phyloP scores from a whole-genome alignment of 345 rosid genomes.

The Pistacia integerrima region DNA sequence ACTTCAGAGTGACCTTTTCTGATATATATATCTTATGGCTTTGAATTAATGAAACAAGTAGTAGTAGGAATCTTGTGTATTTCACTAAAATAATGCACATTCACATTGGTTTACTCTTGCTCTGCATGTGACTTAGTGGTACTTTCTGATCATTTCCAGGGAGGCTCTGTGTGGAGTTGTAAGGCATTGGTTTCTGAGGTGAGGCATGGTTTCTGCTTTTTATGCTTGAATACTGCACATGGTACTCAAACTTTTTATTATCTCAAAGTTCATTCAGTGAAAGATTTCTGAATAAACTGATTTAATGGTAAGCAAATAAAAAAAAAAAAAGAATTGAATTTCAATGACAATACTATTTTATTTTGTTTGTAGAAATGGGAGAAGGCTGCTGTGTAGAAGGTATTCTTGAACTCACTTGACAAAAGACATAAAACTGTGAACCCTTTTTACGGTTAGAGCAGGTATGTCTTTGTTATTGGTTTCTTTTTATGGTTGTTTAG shows the following conservation, averaged over 20 bases:
- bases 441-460: constrained; percentile 70
- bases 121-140: constrained; percentile 17
- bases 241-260: too few species aligned
- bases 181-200: constrained; percentile 95
- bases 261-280: too few species aligned
- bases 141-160: constrained; percentile 46
- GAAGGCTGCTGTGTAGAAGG: constrained; percentile 68
- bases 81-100: constrained; percentile 2
- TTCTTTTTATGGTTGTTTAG: constrained; percentile 16
- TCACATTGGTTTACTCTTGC: background rate
- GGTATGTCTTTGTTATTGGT: constrained; percentile 40
- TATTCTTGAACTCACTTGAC: constrained; percentile 78
- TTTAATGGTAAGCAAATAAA: too few species aligned
- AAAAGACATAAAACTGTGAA: constrained; percentile 21
- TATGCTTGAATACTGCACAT: too few species aligned
- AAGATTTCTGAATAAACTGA: too few species aligned
- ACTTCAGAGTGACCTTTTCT: background rate
- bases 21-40: background rate
- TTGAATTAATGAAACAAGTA: background rate
- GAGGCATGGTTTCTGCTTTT: constrained; percentile 19
- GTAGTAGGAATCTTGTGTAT: background rate
- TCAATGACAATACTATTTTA: constrained; percentile 13
- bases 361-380: constrained; percentile 62
- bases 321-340: background rate
- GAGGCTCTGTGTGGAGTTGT: constrained; percentile 93